Conservation (phyloP, 441 rosid genomes). For the Dalechampia spathulata region DNA sequence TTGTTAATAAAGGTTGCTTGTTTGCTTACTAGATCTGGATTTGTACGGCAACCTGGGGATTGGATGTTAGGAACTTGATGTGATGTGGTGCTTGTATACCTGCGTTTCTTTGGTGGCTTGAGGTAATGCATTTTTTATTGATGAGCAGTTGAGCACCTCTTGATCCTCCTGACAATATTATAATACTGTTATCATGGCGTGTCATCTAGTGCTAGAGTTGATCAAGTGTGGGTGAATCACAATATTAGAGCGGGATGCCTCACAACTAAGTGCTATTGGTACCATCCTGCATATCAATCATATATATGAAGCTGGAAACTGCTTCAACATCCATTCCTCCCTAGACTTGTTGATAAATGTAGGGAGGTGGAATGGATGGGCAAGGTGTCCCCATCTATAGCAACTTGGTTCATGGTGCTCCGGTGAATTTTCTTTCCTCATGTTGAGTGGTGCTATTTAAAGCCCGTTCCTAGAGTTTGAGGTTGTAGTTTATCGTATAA, state of each 20-base stretch:
- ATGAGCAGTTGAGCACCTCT: constrained; percentile 35
- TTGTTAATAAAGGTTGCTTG: constrained; percentile 43
- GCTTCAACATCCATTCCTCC: constrained; percentile 13
- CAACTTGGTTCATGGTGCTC: constrained; percentile 6
- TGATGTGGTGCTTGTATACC: constrained; percentile 53
- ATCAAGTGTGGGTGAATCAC: constrained; percentile 33
- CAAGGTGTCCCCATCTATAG: neutral
- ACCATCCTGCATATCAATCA: constrained; percentile 19
- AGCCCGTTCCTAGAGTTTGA: constrained; percentile 7
- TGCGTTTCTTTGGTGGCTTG: constrained; percentile 44
- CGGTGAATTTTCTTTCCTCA: constrained; percentile 3
- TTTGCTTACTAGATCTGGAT: constrained; percentile 87
- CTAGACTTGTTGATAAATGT: constrained; percentile 11
- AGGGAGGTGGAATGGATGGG: constrained; percentile 8
- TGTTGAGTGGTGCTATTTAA: constrained; percentile 11
- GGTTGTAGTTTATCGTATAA: constrained; percentile 8
- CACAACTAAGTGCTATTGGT: constrained; percentile 30
- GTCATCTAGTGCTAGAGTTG: constrained; percentile 22
- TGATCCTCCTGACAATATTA: constrained; percentile 17
- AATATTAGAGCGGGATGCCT: constrained; percentile 35
- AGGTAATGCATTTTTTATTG: constrained; percentile 53
- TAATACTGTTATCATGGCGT: constrained; percentile 17
- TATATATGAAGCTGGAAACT: constrained; percentile 17
- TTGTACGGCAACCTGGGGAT: constrained; percentile 66
- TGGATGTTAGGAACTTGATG: constrained; percentile 77